phyloP scores from a whole-genome alignment of 306 rosid species.

The Quercus gilva region DNA sequence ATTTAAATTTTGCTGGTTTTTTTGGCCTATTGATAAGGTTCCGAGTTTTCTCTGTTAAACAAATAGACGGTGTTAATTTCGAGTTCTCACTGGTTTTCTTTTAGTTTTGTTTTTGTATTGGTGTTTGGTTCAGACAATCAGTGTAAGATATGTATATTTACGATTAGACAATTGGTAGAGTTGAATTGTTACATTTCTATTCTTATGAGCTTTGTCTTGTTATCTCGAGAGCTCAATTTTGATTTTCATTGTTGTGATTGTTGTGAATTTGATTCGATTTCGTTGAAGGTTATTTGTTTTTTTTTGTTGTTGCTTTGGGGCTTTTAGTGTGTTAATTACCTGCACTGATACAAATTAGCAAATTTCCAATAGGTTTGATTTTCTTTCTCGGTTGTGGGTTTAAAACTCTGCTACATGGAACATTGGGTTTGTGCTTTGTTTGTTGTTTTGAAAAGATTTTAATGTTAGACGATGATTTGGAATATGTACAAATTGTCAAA shows the following conservation, averaged over 20 bases:
- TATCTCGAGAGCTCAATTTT: neutral
- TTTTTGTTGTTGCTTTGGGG: neutral
- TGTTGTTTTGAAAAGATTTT: neutral
- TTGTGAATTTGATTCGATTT: neutral
- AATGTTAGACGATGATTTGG: slow-evolving; percentile 3
- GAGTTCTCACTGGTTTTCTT: neutral
- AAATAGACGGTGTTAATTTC: neutral
- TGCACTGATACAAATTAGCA: neutral
- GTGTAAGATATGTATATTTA: too few relatives aligned
- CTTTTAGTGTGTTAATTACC: neutral
- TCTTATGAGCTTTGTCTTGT: neutral
- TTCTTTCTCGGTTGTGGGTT: neutral
- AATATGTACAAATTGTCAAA: neutral
- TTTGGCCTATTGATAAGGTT: neutral
- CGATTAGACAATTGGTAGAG: too few relatives aligned
- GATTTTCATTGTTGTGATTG: neutral
- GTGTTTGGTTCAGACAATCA: neutral
- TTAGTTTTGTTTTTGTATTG: neutral
- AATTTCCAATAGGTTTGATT: neutral
- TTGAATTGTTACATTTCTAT: too few relatives aligned
- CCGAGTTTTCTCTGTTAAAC: neutral
- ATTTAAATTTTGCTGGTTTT: neutral
- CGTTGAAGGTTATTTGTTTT: neutral
- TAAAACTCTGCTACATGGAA: neutral
- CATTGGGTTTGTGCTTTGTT: neutral